phyloP scores from a whole-genome alignment of 768 basidiomycete genomes.

The Tricholoma sp. region DNA sequence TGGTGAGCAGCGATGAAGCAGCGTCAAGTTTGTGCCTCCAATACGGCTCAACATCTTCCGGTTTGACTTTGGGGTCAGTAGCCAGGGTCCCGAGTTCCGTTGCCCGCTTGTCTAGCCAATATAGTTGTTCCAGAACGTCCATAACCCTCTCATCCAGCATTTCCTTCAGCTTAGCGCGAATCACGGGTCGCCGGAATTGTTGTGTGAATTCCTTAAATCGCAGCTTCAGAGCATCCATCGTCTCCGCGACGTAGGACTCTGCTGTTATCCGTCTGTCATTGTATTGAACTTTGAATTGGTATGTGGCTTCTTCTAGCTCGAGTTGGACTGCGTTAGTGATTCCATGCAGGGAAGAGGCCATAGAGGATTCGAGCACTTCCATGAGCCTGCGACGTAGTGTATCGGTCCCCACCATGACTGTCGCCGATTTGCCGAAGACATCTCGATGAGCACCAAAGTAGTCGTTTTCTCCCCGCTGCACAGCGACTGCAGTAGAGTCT shows the following conservation, averaged over 20 bases:
- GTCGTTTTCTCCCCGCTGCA: slow-evolving; percentile 54
- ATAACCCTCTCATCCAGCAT: slow-evolving; percentile 97
- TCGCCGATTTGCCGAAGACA: slow-evolving; percentile 53
- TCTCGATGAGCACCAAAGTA: slow-evolving; percentile 65
- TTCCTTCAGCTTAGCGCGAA: slow-evolving; percentile 81
- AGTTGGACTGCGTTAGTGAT: slow-evolving; percentile 97
- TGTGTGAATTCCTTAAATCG: slow-evolving; percentile 82
- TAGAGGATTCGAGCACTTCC: slow-evolving; percentile 96
- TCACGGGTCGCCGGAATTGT: slow-evolving; percentile 84
- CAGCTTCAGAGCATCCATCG: slow-evolving; percentile 87
- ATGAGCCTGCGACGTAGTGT: slow-evolving; percentile 87
- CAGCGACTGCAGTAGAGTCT: slow-evolving; percentile 44
- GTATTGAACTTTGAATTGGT: slow-evolving; percentile 99
- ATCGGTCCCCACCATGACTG: slow-evolving; percentile 86
- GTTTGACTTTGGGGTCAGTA: slow-evolving; percentile 62
- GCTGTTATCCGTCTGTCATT: slow-evolving; percentile 93
- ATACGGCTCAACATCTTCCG: slow-evolving; percentile 79
- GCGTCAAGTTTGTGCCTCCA: slow-evolving; percentile 98
- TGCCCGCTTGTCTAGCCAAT: slow-evolving; percentile 91
- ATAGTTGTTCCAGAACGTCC: slow-evolving; percentile 95
- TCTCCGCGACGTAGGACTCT: slow-evolving; percentile 97
- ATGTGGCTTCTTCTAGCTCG: slow-evolving; percentile 93
- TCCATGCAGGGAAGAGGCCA: slow-evolving; percentile 92
- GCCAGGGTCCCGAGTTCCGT: slow-evolving; percentile 69
- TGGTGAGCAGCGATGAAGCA: slow-evolving; percentile 88